phyloP scores from a whole-genome alignment of 2,329 filamentous ascomycete genomes.

The Penicillium sp. region DNA sequence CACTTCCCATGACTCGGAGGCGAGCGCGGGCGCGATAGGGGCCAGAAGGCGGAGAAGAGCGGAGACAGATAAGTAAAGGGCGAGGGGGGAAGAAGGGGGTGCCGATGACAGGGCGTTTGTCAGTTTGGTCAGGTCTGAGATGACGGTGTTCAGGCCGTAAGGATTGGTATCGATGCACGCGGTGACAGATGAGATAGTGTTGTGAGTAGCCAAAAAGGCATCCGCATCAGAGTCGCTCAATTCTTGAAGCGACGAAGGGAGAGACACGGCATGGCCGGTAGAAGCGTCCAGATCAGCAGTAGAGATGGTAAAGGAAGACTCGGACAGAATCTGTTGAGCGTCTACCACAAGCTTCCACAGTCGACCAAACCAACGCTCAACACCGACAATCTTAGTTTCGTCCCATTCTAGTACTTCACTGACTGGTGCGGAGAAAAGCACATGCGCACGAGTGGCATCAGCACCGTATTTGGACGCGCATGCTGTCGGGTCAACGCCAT shows the following conservation, averaged over 20 bases:
- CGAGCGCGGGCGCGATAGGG: conserved; percentile 74
- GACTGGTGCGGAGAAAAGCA: conserved; percentile 84
- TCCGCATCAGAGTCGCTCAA: conserved; percentile 38
- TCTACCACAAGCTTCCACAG: conserved; percentile 59
- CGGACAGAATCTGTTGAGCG: conserved; percentile 26
- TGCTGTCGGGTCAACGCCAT: conserved; percentile 76
- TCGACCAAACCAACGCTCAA: conserved; percentile 74
- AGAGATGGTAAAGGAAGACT: conserved; percentile 23
- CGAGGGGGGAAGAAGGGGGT: conserved; percentile 38
- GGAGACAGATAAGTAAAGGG: conserved; percentile 48
- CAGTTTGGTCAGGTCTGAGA: conserved; percentile 78
- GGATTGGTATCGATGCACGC: conserved; percentile 66
- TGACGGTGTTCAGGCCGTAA: conserved; percentile 75
- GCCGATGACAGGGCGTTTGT: conserved; percentile 65
- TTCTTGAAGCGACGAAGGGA: conserved; percentile 29
- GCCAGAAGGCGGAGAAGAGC: conserved; percentile 69
- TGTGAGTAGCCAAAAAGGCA: conserved; percentile 66
- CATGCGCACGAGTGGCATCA: conserved; percentile 79
- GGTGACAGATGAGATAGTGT: conserved; percentile 65
- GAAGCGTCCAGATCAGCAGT: conserved; percentile 17
- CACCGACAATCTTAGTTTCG: conserved; percentile 73
- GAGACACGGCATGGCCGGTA: conserved; percentile 23
- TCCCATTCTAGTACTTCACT: conserved; percentile 86
- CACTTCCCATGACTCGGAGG: conserved; percentile 74
- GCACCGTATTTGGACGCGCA: conserved; percentile 74